Evolutionary conservation across 2,329 filamentous ascomycete species (phyloP).

Genomic region (Lizonia empirigonia): DNA sequence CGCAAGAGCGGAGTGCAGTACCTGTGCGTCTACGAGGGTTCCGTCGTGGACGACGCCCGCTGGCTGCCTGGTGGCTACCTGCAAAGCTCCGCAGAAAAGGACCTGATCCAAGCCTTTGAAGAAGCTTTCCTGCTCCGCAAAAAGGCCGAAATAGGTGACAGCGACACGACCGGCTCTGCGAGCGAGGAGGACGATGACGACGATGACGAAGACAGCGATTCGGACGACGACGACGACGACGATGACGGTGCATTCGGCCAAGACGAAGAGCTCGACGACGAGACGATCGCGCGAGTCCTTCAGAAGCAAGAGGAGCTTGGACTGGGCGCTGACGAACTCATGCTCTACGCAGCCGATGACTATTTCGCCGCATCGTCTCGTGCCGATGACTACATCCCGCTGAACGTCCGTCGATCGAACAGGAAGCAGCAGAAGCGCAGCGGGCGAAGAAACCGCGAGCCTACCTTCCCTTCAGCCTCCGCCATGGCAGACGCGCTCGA

Average conservation of each 20-base stretch:
- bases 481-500: conserved; percentile 64
- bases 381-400: conserved; percentile 12
- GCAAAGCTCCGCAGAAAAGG: conserved; percentile 27
- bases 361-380: conserved; percentile 41
- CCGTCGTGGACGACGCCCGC: conserved; percentile 54
- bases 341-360: conserved; percentile 61
- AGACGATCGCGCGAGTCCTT: conserved; percentile 65
- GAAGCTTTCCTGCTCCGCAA: conserved; percentile 24
- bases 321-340: conserved; percentile 62
- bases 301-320: conserved; percentile 69
- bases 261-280: conserved; percentile 59
- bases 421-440: conserved; percentile 30
- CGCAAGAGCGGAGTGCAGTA: conserved; percentile 56
- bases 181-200: conserved; percentile 38
- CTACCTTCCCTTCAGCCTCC: conserved; percentile 59
- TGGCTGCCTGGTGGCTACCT: conserved; percentile 52
- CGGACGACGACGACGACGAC: conserved; percentile 47
- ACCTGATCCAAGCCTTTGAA: conserved; percentile 39
- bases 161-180: conserved; percentile 27
- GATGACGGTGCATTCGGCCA: conserved; percentile 51
- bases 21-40: conserved; percentile 56
- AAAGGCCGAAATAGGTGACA: conserved; percentile 22
- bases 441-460: conserved; percentile 20
- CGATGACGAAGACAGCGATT: conserved; percentile 46
- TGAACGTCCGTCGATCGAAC: conserved; percentile 35